Evolutionary conservation across 495 filamentous ascomycete genomes (phyloP).

Genomic region (Pyrenula aspistea): DNA sequence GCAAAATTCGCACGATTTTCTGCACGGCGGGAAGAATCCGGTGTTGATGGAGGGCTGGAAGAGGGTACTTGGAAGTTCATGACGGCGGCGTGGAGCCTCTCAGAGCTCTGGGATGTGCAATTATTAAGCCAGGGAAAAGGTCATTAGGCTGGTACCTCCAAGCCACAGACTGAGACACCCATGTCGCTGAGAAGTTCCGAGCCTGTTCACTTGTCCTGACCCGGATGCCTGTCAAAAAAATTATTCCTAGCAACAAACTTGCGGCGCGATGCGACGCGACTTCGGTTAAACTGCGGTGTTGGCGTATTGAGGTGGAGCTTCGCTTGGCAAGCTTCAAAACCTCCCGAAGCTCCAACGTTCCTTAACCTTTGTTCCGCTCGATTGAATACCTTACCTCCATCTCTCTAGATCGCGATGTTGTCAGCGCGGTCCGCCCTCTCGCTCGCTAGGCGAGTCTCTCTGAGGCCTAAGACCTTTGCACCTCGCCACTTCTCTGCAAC

Average conservation of each 20-base stretch:
- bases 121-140: too few species aligned
- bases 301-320: neutral
- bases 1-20: conserved; percentile 15
- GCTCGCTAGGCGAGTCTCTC: neutral
- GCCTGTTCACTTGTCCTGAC: too few species aligned
- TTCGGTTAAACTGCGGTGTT: neutral
- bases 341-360: neutral
- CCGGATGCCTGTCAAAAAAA: neutral
- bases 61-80: conserved; percentile 24
- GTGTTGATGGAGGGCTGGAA: conserved; percentile 27
- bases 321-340: neutral
- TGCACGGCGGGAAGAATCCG: conserved; percentile 7
- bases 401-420: neutral
- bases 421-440: neutral
- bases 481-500: neutral
- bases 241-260: neutral
- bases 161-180: too few species aligned
- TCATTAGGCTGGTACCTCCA: too few species aligned
- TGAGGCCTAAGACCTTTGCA: neutral
- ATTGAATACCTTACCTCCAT: neutral
- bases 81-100: too few species aligned
- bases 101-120: neutral
- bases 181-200: too few species aligned
- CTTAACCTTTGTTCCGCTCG: neutral
- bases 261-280: neutral